Base-by-base conservation (phyloP, 2,329 filamentous ascomycete species). In the Ploettnerulaceae sp. region DNA sequence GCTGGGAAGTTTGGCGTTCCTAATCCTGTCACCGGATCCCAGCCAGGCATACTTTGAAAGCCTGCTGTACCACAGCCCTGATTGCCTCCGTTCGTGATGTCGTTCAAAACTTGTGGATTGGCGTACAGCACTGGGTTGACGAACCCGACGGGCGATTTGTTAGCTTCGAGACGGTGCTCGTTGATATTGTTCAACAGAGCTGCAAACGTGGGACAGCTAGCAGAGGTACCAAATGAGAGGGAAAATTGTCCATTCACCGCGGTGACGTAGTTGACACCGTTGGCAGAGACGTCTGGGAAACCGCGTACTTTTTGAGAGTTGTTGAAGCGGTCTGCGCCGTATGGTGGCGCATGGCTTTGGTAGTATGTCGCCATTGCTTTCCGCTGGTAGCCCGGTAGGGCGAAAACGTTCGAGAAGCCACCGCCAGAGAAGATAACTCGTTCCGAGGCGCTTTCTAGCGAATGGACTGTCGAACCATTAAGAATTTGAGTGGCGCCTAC, bases 381-480 rank as follows among this genome's bases (percentile, higher is more conserved):
- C 9, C 64, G 56, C 49, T 77, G 75, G 58, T 76, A 77, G 7
- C 59, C 55, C 0, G 75, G 73, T 14, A 72, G 59, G 0, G 5
- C 71, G 71, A 36, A 73, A 57, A 61, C 74, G 71, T 55, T 70
- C 15, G 82, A 81, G 62, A 90, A 93, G 61, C 91, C 86, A 48
- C 81, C 70, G 12, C 82, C 81, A 17, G 77, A 83, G 71, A 89
- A 89, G 62, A 94, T 77, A 68, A 94, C 64, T 2, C 66, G 68
- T 52, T 73, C 65, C 44, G 71, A 72, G 4, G 72, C 71, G 20
- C 65, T 63, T 53, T 75, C 71, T 1, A 69, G 62, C 3, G 59
- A 61, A 24, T 31, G 47, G 8, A 58, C 53, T 6, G 52, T 52
- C 3, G 51, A 53, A 3, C 69, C 67, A 11, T 67, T 68, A 14